Conservation (phyloP, 805 yeast genomes). For the Ogataea nitratoaversa region DNA sequence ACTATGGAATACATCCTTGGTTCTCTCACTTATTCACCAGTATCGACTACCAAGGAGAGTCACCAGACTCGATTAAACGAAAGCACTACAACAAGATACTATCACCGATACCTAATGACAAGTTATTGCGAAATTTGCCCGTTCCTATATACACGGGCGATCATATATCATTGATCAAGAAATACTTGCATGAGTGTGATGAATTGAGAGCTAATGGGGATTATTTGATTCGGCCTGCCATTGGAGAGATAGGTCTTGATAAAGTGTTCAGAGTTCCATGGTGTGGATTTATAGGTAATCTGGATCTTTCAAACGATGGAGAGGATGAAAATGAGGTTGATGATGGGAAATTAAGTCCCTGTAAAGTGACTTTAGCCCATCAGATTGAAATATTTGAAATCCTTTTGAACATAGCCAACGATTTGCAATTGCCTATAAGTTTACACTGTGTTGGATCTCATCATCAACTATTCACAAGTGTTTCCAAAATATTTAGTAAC, state of each 20-base stretch:
- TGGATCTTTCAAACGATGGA: conserved; percentile 5
- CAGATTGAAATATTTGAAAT: conserved; percentile 50
- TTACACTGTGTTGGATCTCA: conserved; percentile 84
- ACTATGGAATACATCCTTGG: conserved; percentile 92
- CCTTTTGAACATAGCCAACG: conserved; percentile 53
- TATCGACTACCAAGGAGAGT: conserved; percentile 8
- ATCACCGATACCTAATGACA: conserved; percentile 32
- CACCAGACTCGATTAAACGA: conserved; percentile 29
- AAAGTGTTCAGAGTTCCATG: conserved; percentile 65
- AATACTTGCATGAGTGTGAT: conserved; percentile 23
- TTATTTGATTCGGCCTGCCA: conserved; percentile 28
- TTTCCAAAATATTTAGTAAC: conserved; percentile 18
- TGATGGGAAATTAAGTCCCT: conserved; percentile 17
- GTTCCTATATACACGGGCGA: conserved; percentile 46
- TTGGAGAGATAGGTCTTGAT: conserved; percentile 94
- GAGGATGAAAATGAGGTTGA: conserved; percentile 5
- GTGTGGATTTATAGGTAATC: conserved; percentile 46
- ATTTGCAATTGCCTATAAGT: conserved; percentile 51
- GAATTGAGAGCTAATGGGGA: too few species aligned
- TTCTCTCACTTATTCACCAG: conserved; percentile 60
- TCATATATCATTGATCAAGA: conserved; percentile 32
- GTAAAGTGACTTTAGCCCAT: conserved; percentile 59
- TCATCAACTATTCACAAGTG: conserved; percentile 49
- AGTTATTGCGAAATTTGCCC: conserved; percentile 50
- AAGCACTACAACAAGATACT: conserved; percentile 59